Evolutionary conservation across 1,284 basidiomycete genomes (phyloP), one percentile per base, ranked within the genome.

Genomic region (Uromyces viciae-fabae): DNA sequence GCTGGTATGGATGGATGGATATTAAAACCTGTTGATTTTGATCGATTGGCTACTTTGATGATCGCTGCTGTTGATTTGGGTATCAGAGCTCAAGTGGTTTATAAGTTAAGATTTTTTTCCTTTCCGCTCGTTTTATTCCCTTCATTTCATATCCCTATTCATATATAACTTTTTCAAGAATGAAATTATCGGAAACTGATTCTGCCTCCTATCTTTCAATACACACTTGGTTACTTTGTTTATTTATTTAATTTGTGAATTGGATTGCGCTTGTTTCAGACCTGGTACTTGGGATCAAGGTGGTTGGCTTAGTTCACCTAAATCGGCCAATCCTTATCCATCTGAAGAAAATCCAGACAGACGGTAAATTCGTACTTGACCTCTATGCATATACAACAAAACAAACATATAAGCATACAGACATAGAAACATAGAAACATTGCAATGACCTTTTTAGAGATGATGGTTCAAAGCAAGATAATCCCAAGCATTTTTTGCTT

Each of bases 1-100:
- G 87, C 89, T 62, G 90, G 93, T 62, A 90, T 94, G 86, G 93
- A 94, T 84, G 93, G 93, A 11, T 94, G 92, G 92, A 89, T 94
- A n/a, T 86, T 94, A 81, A 94, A 94, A 86, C 93, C 93, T 0
- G 91, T 94, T 82, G 90, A 93, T 85, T 94, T 93, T 86, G 89
- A 75, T 2, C 82, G 85, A 38, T 82, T 85, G 3, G 58, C 82
- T 33, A 79, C 81, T 28, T 75, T 85, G 68, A 82, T 84, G 80
- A 82, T 83, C 52, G 84, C 84, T 0, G 54, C 84, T 31, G 82
- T 82, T 9, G 82, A 84, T 71, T 68, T 82, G 2, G 83, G 83
- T 8, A 73, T 83, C 15, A 83, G 85, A 36, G 58, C 81, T 7
- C 66, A 79, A 33, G 83, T 85, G 36, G 83, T 82, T 49, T 85